Conservation (phyloP, 2,329 filamentous ascomycete genomes). For the Arthrinium puccinioides region DNA sequence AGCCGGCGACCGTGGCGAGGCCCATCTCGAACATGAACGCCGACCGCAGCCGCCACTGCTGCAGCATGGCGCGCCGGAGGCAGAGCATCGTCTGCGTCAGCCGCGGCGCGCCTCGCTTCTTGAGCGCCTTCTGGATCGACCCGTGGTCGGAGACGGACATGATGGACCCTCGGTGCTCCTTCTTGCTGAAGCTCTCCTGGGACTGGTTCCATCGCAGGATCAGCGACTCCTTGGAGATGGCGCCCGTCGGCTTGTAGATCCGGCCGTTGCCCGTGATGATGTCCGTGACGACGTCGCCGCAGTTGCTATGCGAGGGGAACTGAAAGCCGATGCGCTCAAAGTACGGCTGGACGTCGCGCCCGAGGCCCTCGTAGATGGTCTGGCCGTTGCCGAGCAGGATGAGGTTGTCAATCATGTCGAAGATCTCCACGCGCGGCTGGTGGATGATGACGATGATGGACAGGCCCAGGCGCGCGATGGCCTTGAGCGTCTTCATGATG, state of each 20-base stretch:
- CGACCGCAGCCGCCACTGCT: conserved; percentile 46
- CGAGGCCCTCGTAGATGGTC: conserved; percentile 45
- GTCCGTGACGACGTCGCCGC: conserved; percentile 52
- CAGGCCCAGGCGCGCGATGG: conserved; percentile 46
- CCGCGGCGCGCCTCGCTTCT: conserved; percentile 40
- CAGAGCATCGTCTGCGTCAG: conserved; percentile 45
- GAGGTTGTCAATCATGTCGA: conserved; percentile 48
- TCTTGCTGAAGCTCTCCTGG: conserved; percentile 15
- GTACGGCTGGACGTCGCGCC: conserved; percentile 34
- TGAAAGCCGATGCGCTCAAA: conserved; percentile 45
- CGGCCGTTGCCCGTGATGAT: conserved; percentile 52
- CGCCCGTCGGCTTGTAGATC: conserved; percentile 37
- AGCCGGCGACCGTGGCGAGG: conserved; percentile 42
- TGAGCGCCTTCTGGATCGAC: conserved; percentile 36
- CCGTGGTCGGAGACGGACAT: conserved; percentile 24
- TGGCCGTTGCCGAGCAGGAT: conserved; percentile 48
- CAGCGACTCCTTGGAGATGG: conserved; percentile 39
- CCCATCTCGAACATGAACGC: conserved; percentile 48
- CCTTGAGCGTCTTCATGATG: conserved; percentile 47
- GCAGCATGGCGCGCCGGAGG: conserved; percentile 42
- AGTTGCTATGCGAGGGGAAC: conserved; percentile 43
- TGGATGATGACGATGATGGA: conserved; percentile 54
- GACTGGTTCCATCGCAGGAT: conserved; percentile 40
- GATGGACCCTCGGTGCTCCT: conserved; percentile 14
- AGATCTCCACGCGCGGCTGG: conserved; percentile 52